Conservation (phyloP, 805 yeast genomes). For the Ogataea henricii region DNA sequence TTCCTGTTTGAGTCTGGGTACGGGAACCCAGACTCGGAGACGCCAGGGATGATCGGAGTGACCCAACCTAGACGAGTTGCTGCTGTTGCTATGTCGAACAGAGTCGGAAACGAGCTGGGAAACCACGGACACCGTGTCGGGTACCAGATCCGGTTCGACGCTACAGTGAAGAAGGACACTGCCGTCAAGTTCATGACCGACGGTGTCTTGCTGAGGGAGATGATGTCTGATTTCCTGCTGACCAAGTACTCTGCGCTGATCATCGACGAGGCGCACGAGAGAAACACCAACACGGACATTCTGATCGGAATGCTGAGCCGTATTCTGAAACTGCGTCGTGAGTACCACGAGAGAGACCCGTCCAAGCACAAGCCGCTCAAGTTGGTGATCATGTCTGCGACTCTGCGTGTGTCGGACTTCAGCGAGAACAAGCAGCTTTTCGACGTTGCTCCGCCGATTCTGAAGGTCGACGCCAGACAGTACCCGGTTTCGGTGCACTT, state of each 20-base stretch:
- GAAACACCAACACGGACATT: conserved; percentile 94
- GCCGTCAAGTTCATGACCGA: conserved; percentile 89
- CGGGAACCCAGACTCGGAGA: conserved; percentile 59
- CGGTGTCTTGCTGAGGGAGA: conserved; percentile 89
- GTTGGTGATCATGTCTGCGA: conserved; percentile 94
- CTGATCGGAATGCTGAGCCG: conserved; percentile 93
- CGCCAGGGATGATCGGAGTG: conserved; percentile 93
- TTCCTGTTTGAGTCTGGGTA: conserved; percentile 92
- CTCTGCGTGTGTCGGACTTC: conserved; percentile 89
- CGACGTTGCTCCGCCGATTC: conserved; percentile 74
- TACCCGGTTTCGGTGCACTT: conserved; percentile 92
- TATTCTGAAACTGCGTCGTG: conserved; percentile 69
- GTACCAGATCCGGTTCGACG: conserved; percentile 81
- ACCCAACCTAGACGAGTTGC: conserved; percentile 97
- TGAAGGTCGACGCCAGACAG: conserved; percentile 90
- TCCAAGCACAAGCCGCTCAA: conserved; percentile 62
- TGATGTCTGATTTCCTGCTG: conserved; percentile 84
- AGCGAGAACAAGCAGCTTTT: conserved; percentile 78
- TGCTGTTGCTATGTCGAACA: conserved; percentile 85
- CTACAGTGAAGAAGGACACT: conserved; percentile 62
- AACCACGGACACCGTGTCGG: conserved; percentile 70
- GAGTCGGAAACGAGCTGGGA: conserved; percentile 78
- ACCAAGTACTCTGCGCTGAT: conserved; percentile 82
- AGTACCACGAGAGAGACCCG: conserved; percentile 51
- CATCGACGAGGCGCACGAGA: conserved; percentile 97